Percentiles rank a stretch among this genome's conserved stretches.
Evolutionary conservation across 306 rosid genomes (phyloP).

Genomic region (Prinsepia uniflora): DNA sequence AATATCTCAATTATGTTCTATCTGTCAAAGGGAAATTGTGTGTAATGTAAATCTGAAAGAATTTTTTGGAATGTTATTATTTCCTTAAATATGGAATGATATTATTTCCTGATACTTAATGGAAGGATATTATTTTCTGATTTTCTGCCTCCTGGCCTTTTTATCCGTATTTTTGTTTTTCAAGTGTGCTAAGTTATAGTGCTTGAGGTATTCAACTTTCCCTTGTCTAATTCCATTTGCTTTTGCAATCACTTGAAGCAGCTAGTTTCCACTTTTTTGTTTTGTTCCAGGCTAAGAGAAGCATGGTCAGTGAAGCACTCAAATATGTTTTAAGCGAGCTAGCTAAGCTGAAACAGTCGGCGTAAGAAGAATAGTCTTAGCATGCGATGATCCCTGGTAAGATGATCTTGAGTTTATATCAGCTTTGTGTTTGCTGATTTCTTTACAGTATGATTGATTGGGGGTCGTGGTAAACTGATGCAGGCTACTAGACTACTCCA

Average conservation of each 20-base stretch:
- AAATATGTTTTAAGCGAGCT: slow-evolving; percentile 53
- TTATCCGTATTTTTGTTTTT: neutral
- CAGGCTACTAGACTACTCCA: slow-evolving; percentile 29
- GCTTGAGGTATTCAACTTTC: neutral
- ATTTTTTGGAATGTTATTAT: neutral
- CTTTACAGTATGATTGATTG: neutral
- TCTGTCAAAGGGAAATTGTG: neutral
- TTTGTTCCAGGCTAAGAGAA: slow-evolving; percentile 48
- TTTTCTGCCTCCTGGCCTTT: neutral
- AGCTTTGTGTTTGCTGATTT: neutral
- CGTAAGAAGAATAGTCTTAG: slow-evolving; percentile 28
- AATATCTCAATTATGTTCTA: neutral
- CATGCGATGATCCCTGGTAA: slow-evolving; percentile 31
- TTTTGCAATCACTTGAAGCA: slow-evolving; percentile 10
- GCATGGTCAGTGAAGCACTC: slow-evolving; percentile 35
- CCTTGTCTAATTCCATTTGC: neutral
- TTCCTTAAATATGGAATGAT: neutral
- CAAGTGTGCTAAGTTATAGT: neutral
- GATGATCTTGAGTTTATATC: slow-evolving; percentile 8
- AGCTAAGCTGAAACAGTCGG: slow-evolving; percentile 38
- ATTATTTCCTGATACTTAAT: neutral
- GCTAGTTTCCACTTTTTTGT: slow-evolving; percentile 11
- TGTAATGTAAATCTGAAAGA: neutral
- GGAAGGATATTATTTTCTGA: neutral
- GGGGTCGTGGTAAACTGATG: slow-evolving; percentile 20